Base-by-base conservation (phyloP, 306 rosid species). In the Carpinus viminea region DNA sequence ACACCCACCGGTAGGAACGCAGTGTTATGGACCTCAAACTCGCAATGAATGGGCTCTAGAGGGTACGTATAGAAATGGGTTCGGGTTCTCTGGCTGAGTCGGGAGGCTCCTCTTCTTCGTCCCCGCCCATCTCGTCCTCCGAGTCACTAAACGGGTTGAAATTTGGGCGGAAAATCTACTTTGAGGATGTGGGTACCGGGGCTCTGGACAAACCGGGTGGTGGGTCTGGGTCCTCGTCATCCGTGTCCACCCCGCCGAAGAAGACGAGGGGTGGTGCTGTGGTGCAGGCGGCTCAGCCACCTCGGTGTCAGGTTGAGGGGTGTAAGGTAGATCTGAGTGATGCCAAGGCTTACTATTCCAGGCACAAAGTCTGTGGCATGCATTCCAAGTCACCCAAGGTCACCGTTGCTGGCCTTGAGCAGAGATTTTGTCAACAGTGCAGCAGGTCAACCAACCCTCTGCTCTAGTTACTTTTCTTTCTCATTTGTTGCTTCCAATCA, bases 341-440 rank as follows among this genome's bases (percentile, higher is more conserved):
- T 85, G 92, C 87, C 2, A 95, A 95, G 80, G 86, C 96, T 73
- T 95, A 95, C 85, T 95, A 95, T 86, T 95, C 98, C 15, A 77
- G 96, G 80, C 98, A 95, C 79, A 95, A 95, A 74, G 98, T 95
- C 47, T 92, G 98, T 77, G 84, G 74, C 68, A 85, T 85, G 90
- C 98, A 95, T 81, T 95, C 98, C 46, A 95, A 92, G 75, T 87
- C 91, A 13, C 97, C 98, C 7, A 85, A 73, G 55, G 98, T 91
- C 81, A 62, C 83, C 79, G 98, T 95, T 56, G 83, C 88, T 76
- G 96, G 96, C 11, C 81, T 90, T 17, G 88, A 91, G 70, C 98
- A 95, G 79, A 85, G 98, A 87, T 95, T 95, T 90, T 95, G 98
- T 78, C 98, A 92, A 76, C 98, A 95, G 91, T 95, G 98, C 76